These are phyloP conservation scores for Saccharomyces cerevisiae DNA, from an alignment of 805 yeast genomes.

Conservation along the genomic window DNA sequence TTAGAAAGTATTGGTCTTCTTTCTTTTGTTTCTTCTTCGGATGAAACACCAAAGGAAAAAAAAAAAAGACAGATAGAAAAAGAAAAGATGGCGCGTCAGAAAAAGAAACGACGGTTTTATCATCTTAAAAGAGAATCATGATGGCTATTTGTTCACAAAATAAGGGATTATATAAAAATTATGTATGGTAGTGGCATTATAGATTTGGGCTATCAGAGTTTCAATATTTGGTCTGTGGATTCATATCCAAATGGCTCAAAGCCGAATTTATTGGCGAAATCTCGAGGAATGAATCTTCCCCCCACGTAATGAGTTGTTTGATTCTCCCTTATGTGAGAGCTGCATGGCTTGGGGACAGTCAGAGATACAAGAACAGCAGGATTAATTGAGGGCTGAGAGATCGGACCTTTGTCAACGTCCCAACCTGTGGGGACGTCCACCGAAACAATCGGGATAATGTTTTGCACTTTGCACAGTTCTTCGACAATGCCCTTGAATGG, in stretches of 20 bases:
- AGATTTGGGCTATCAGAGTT: slow-evolving; percentile 13
- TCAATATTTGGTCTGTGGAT: slow-evolving; percentile 49
- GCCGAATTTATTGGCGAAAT: slow-evolving; percentile 64
- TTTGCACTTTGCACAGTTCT: slow-evolving; percentile 31
- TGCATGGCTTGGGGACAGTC: slow-evolving; percentile 92
- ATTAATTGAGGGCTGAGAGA: slow-evolving; percentile 35
- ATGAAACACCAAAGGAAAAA: not conserved
- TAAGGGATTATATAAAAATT: not conserved
- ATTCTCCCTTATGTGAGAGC: slow-evolving; percentile 41
- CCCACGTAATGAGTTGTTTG: slow-evolving; percentile 64
- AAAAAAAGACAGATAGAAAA: not conserved
- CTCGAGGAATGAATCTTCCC: slow-evolving; percentile 69
- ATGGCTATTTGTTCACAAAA: not conserved
- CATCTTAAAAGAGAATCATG: not conserved
- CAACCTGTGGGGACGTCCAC: slow-evolving; percentile 95
- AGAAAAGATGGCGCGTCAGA: not conserved
- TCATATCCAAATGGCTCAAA: slow-evolving; percentile 56
- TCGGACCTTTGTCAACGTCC: slow-evolving; percentile 89
- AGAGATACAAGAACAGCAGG: slow-evolving; percentile 71
- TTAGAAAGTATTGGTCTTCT: not conserved
- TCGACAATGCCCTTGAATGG: slow-evolving; percentile 54
- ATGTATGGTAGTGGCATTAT: not conserved
- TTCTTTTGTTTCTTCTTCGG: not conserved
- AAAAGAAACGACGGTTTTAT: not conserved
- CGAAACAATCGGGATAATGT: slow-evolving; percentile 53